Base-by-base conservation (phyloP, 495 filamentous ascomycete genomes). In the Evansstolkia leycettana region DNA sequence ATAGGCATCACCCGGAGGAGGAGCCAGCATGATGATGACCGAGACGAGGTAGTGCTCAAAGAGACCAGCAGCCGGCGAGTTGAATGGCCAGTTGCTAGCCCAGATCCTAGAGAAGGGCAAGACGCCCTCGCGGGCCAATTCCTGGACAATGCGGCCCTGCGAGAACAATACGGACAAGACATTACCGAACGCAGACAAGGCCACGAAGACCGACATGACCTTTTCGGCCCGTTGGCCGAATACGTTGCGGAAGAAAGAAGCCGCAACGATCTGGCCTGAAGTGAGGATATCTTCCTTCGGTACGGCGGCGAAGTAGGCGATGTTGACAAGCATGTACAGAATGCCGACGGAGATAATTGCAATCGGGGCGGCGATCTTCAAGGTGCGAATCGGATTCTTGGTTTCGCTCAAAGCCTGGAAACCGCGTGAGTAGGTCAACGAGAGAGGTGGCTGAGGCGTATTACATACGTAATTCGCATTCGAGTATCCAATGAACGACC, bases 301-400 rank as follows among this genome's bases (percentile, higher is more conserved):
- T 5, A 82, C 75, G 0, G 74, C 79, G 3, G 74, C 75, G 40
- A 83, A 82, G 51, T 82, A 84, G 37, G 79, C 78, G 32, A 84
- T 71, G 54, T 84, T 82, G 46, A 69, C 72, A 16, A 82, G 48
- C 54, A 83, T 74, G 55, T 82, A 83, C 0, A 82, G 55, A 17
- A 82, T 56, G 0, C 72, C 69, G 16, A 81, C 76, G 7, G 65
- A 62, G 17, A 55, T 64, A 13, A 82, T 66, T 10, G 77, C 78
- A 16, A 76, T 41, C 0, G 73, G 76, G 0, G 75, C 80, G 1
- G 77, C 80, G 34, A 74, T 69, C 42, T 72, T 64, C 39, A 83
- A 64, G 0, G 76, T 82, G 30, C 69, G 67, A 12, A 66, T 62
- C 0, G 78, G 78, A 43, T 82, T 70, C 36, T 64, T 68, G 10